phyloP scores from a whole-genome alignment of 768 basidiomycete genomes.

The Agrocybe pediades region DNA sequence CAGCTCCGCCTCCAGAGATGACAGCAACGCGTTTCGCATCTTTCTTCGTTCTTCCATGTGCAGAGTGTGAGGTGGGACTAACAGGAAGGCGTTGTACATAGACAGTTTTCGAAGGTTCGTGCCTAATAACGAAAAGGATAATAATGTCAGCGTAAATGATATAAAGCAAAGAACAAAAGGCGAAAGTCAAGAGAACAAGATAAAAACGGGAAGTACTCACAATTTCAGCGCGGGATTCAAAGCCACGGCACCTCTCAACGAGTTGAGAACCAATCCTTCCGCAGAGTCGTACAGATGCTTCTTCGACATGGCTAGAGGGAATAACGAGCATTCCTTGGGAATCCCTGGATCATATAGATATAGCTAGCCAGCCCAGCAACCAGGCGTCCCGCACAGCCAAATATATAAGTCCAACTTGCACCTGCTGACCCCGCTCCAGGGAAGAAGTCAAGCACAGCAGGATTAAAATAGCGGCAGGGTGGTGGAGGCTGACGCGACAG shows the following conservation, averaged over 20 bases:
- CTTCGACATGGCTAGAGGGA: conserved; percentile 27
- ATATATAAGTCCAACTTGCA: too few species aligned
- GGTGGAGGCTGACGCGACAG: too few species aligned
- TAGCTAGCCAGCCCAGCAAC: too few species aligned
- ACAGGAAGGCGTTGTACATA: background rate
- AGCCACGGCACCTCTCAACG: conserved; percentile 41
- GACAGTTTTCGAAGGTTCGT: conserved; percentile 34
- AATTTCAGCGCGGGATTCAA: conserved; percentile 40
- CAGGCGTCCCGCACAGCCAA: too few species aligned
- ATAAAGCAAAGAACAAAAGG: background rate
- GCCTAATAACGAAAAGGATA: conserved; percentile 23
- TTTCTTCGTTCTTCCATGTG: too few species aligned
- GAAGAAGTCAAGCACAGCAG: too few species aligned
- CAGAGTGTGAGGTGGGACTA: too few species aligned
- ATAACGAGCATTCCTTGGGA: background rate
- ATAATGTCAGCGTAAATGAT: background rate
- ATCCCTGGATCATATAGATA: too few species aligned
- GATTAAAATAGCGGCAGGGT: too few species aligned
- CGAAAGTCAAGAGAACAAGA: background rate
- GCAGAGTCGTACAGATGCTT: conserved; percentile 45
- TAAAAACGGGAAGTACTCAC: conserved; percentile 26
- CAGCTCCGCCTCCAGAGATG: conserved; percentile 53
- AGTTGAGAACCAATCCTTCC: conserved; percentile 43
- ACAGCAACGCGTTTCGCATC: conserved; percentile 33
- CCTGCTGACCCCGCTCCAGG: too few species aligned